These are phyloP conservation scores for Penicillium nordicum DNA, from an alignment of 2,329 filamentous ascomycete genomes.

Conservation along the genomic window DNA sequence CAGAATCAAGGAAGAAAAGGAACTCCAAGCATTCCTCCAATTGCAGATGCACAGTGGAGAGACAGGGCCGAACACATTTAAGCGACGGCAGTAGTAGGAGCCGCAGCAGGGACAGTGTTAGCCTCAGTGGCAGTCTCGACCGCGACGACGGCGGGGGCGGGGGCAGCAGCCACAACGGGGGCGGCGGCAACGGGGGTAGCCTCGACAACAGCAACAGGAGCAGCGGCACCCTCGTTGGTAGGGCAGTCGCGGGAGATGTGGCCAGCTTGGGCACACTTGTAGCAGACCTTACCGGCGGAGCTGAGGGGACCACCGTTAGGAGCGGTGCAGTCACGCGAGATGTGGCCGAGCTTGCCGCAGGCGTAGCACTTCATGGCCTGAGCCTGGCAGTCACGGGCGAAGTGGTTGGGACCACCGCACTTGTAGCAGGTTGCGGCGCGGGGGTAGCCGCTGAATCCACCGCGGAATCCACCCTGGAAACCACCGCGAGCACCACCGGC, in stretches of 20 bases:
- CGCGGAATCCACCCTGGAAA: slow-evolving; percentile 61
- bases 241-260: slow-evolving; percentile 96
- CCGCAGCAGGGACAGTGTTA: slow-evolving; percentile 26
- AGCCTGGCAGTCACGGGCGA: slow-evolving; percentile 95
- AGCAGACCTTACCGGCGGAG: slow-evolving; percentile 97
- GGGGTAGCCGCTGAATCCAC: slow-evolving; percentile 61
- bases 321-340: slow-evolving; percentile 90
- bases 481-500: slow-evolving; percentile 65
- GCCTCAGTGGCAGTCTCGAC: slow-evolving; percentile 36
- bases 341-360: slow-evolving; percentile 92
- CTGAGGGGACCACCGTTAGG: slow-evolving; percentile 94
- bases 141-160: slow-evolving; percentile 31
- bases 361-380: slow-evolving; percentile 99
- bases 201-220: slow-evolving; percentile 32
- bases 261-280: slow-evolving; percentile 91
- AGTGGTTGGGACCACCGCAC: slow-evolving; percentile 88
- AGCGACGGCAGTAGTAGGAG: slow-evolving; percentile 45
- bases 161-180: slow-evolving; percentile 33
- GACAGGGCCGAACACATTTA: slow-evolving; percentile 28
- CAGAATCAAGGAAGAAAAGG: slow-evolving; percentile 22
- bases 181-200: slow-evolving; percentile 21
- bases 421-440: slow-evolving; percentile 66
- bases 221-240: slow-evolving; percentile 55
- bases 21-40: not conserved
- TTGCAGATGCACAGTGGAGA: slow-evolving; percentile 13